Evolutionary conservation across 441 rosid genomes (phyloP), one percentile per base, ranked within the genome.

Genomic region (Mallotus japonicus): DNA sequence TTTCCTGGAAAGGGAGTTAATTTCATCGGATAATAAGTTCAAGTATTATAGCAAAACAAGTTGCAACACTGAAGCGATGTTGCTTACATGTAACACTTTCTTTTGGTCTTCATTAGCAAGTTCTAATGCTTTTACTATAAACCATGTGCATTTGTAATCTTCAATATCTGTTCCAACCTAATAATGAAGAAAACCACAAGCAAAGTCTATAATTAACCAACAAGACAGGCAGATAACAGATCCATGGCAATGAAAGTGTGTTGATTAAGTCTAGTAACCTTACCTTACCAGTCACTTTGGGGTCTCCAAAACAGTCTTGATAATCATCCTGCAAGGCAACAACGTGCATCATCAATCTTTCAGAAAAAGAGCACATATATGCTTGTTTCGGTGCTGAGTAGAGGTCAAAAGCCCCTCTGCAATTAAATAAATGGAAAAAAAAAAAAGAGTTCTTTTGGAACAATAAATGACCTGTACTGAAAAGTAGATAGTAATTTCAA

Each of bases 91-190:
- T 71, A 85, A 60, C 28, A 82, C 20, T 75, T 78, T 79, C 85
- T 84, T 84, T 67, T 87, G 89, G 73, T 82, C 87, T 65, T 80
- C 83, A 0, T 85, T 84, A 54, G 82, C 78, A 65, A 69, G 73
- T 78, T 85, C 89, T n/a, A 85, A 62, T 14, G 91, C 91, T 75
- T 85, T 85, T 62, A 84, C 91, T 19, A 84, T 82, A 81, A 87
- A 67, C 91, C 89, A 85, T 15, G 91, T 81, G 84, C 91, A 87
- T 79, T 87, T 85, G 57, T 78, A 78, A 66, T 87, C 91, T 82
- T 83, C 85, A 62, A 87, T 87, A 74, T 87, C 91, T 65, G 87
- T 84, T 77, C 91, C 87, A 34, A 85, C 78, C 90, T 87, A 76
- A 67, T 63, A 73, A 61, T 40, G 11, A 32, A 24, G 0, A 69